These are phyloP conservation scores for Ogataea methylovora DNA, from an alignment of 805 yeast genomes.

Conservation along the genomic window DNA sequence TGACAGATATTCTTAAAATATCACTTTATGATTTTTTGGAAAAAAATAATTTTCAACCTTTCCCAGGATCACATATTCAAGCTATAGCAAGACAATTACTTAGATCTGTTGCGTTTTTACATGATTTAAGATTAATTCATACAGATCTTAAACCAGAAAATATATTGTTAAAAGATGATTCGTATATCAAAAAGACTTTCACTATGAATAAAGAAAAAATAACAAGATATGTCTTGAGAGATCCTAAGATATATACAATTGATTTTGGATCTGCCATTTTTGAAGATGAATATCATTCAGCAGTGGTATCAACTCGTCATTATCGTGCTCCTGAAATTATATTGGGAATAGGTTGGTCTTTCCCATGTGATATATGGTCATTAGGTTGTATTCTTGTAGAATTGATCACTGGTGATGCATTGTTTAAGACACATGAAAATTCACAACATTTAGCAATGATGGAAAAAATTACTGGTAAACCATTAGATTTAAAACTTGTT, in stretches of 20 bases:
- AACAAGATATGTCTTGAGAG: constrained; percentile 44
- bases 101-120: constrained; percentile 80
- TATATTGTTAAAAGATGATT: constrained; percentile 57
- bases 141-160: constrained; percentile 98
- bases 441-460: constrained; percentile 92
- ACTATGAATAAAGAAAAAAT: constrained; percentile 17
- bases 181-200: constrained; percentile 32
- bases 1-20: constrained; percentile 79
- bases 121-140: constrained; percentile 84
- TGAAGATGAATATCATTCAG: constrained; percentile 87
- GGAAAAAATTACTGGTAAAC: constrained; percentile 64
- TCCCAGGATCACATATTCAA: constrained; percentile 91
- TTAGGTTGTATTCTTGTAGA: constrained; percentile 91
- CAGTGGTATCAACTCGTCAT: constrained; percentile 90
- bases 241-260: constrained; percentile 81
- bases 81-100: constrained; percentile 81
- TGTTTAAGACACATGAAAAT: constrained; percentile 92
- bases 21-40: constrained; percentile 89
- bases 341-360: constrained; percentile 93
- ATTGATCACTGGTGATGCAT: constrained; percentile 86
- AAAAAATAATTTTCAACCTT: constrained; percentile 74
- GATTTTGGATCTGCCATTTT: constrained; percentile 98
- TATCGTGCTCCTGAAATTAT: constrained; percentile 97
- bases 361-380: constrained; percentile 96
- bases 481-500: constrained; percentile 34